Base-by-base conservation (phyloP, 306 rosid genomes). In the Glycine soja region DNA sequence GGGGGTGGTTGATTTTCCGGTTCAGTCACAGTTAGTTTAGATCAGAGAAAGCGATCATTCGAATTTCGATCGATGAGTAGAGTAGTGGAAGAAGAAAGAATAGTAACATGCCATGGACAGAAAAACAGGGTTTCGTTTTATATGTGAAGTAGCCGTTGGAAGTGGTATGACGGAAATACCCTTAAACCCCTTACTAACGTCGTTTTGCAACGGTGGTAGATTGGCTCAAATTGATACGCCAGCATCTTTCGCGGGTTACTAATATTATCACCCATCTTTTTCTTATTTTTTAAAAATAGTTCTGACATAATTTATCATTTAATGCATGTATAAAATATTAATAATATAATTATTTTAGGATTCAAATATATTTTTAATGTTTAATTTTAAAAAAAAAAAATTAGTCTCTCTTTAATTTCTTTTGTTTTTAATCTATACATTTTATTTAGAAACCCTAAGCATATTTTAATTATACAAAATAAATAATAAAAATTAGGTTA, bases 131-230 rank as follows among this genome's bases (percentile, higher is more conserved):
- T 38, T 45, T 58, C 70, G 0, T 43, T 77, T 64, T 65, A 77
- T 77, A 61, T 42, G 18, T 3, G 10, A 32, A 65, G 66, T 81
- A 81, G 77, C 85, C 85, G 88, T 85, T 77, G 83, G 38, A 78
- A 42, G 2, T 68, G 14, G 11, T 30, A 34, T 79, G 52, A 77
- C 83, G 52, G 6, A 79, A 74, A 59, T 74, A 51, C 75, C 81
- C 86, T 43, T 30, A 40, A 10, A 6, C 3, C 0, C 40, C 12
- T 30, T 7, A 11, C 13, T 9, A 0, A 18, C 40, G 14, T 18
- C 24, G 24, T 53, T 53, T 53, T n/a, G 30, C 19, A 7, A 8
- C 3, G 10, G 62, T 11, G 62, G 62, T 56, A 56, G 9, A 56
- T 16, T 9, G 8, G 9, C n/a, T n/a, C n/a, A n/a, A 24, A 10